These are phyloP conservation scores for Coniochaeta sp. DNA, from an alignment of 2,329 filamentous ascomycete genomes.

Conservation along the genomic window DNA sequence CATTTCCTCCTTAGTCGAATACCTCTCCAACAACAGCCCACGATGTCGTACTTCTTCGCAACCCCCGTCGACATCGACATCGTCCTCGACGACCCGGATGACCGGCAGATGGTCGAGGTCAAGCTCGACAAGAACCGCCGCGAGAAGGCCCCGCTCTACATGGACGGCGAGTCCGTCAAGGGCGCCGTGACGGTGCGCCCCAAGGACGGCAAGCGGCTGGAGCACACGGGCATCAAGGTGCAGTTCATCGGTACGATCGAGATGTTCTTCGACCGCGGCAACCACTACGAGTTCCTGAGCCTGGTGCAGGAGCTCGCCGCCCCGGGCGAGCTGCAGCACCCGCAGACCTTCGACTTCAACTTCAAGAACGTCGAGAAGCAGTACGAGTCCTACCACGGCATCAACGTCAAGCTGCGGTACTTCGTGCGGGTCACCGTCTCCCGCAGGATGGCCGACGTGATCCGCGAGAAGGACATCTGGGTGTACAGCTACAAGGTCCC, in stretches of 20 bases:
- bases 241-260: constrained; percentile 99
- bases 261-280: constrained; percentile 99
- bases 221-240: constrained; percentile 98
- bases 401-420: constrained; percentile 98
- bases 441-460: constrained; percentile 93
- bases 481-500: constrained; percentile 98
- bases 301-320: constrained; percentile 94
- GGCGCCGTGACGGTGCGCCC: constrained; percentile 90
- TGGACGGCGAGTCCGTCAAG: constrained; percentile 97
- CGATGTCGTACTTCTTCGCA: constrained; percentile 93
- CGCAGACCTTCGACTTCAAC: constrained; percentile 98
- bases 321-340: constrained; percentile 95
- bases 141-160: constrained; percentile 94
- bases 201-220: constrained; percentile 95
- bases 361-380: constrained; percentile 99
- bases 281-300: constrained; percentile 98
- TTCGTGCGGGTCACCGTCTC: constrained; percentile 96
- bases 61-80: constrained; percentile 98
- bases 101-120: constrained; percentile 91
- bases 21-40: neutral
- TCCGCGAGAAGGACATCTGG: constrained; percentile 99
- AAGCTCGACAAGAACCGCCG: constrained; percentile 97
- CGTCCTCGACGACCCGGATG: constrained; percentile 90
- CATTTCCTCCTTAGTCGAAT: neutral
- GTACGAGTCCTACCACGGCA: constrained; percentile 99